A percentile compares a stretch with the other conserved stretches of the same genome.
Conservation (phyloP, 768 basidiomycete genomes). For the Rhodotorula diobovata region DNA sequence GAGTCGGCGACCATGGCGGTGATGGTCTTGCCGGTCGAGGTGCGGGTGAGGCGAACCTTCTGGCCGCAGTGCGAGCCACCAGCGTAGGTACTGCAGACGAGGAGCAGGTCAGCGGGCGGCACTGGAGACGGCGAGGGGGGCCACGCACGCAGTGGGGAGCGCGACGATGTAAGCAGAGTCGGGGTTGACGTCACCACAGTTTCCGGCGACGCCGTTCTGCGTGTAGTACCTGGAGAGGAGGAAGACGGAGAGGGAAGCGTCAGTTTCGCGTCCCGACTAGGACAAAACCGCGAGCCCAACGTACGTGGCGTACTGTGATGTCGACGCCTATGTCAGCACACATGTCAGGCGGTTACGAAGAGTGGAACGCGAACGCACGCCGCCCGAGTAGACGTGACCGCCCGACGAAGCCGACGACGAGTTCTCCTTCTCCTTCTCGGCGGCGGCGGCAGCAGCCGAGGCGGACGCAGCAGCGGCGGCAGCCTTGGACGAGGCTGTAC, state of each 20-base stretch:
- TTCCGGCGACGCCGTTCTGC: background rate
- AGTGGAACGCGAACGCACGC: background rate
- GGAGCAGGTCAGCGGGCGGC: background rate
- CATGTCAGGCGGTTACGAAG: background rate
- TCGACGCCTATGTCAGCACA: background rate
- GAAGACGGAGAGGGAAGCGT: too few species aligned
- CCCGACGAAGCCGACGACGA: background rate
- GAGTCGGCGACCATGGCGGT: conserved; percentile 19
- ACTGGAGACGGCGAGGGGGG: background rate
- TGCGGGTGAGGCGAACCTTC: conserved; percentile 27
- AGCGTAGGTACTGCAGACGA: conserved; percentile 7
- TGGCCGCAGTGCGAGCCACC: conserved; percentile 33
- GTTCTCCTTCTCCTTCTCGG: background rate
- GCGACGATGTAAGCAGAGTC: conserved; percentile 21
- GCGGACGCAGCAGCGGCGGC: background rate
- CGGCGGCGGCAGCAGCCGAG: background rate
- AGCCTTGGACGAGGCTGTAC: background rate
- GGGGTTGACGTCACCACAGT: conserved; percentile 24
- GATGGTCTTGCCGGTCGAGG: conserved; percentile 27
- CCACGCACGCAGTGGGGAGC: conserved; percentile 12
- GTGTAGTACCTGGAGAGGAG: background rate
- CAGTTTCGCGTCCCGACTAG: too few species aligned
- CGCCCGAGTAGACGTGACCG: background rate
- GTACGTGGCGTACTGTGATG: background rate
- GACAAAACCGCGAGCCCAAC: too few species aligned